A percentile compares a stretch with the other conserved stretches of the same genome.
phyloP scores from a whole-genome alignment of 1,284 basidiomycete genomes.

The Gymnopus androsaceus region DNA sequence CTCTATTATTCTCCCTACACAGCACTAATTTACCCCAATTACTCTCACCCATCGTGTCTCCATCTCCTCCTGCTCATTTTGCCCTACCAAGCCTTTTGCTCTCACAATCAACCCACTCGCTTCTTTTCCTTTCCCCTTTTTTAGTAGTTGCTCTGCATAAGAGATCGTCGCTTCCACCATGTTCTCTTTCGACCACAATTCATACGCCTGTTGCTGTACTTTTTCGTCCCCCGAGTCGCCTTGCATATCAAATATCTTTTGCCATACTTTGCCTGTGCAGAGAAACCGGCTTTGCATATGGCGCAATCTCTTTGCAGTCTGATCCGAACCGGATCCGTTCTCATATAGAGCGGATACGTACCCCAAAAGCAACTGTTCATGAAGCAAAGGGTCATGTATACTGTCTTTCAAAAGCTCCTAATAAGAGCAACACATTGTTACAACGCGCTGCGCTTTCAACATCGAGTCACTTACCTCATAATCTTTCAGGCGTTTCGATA shows the following conservation, averaged over 20 bases:
- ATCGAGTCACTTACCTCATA: conserved; percentile 40
- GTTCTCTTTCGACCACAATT: conserved; percentile 44
- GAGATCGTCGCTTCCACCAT: conserved; percentile 38
- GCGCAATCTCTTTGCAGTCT: conserved; percentile 33
- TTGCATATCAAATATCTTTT: conserved; percentile 39
- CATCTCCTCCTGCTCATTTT: conserved; percentile 24
- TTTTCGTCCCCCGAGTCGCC: conserved; percentile 26
- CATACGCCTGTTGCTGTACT: conserved; percentile 41
- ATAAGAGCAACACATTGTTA: conserved; percentile 10
- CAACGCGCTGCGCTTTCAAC: conserved; percentile 1
- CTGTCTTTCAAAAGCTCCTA: conserved; percentile 52
- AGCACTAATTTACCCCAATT: neutral
- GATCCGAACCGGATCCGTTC: conserved; percentile 31
- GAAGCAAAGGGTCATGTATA: conserved; percentile 45
- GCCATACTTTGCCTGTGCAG: conserved; percentile 47
- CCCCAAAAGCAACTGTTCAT: conserved; percentile 49
- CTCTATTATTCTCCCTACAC: neutral
- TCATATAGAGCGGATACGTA: conserved; percentile 40
- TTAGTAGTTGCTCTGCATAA: conserved; percentile 51
- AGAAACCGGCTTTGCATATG: conserved; percentile 44
- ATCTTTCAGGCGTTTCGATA: conserved; percentile 21
- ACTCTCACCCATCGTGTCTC: conserved; percentile 13
- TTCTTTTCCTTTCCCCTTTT: conserved; percentile 38
- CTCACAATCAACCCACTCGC: conserved; percentile 36
- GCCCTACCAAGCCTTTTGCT: conserved; percentile 25